Evolutionary conservation across 1,284 basidiomycete species (phyloP).

Genomic region (Meripilus lineatus): DNA sequence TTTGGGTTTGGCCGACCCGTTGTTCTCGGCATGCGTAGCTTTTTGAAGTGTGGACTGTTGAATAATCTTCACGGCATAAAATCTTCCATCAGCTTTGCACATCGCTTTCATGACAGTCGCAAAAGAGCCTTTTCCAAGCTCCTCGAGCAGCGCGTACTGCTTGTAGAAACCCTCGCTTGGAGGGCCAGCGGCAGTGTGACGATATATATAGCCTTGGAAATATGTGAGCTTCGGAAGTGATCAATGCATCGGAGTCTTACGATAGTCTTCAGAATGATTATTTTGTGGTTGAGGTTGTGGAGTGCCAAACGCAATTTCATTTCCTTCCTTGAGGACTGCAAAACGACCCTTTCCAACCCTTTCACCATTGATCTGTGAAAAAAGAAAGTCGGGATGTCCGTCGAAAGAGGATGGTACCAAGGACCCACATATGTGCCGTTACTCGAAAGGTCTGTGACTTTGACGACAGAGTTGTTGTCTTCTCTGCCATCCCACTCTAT

Average conservation of each 20-base stretch:
- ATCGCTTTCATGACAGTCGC: constrained; percentile 75
- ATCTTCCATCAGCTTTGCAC: constrained; percentile 50
- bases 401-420: neutral
- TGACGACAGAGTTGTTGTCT: constrained; percentile 46
- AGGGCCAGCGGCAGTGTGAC: constrained; percentile 46
- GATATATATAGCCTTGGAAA: constrained; percentile 42
- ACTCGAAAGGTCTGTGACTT: constrained; percentile 69
- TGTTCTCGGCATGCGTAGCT: constrained; percentile 19
- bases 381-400: neutral
- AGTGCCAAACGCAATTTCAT: constrained; percentile 79
- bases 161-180: constrained; percentile 51
- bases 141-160: constrained; percentile 57
- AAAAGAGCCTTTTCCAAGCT: constrained; percentile 79
- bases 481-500: constrained; percentile 67
- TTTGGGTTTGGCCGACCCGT: constrained; percentile 25
- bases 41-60: constrained; percentile 37
- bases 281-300: constrained; percentile 38
- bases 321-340: constrained; percentile 68
- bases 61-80: constrained; percentile 78
- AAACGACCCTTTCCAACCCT: constrained; percentile 55
- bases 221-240: constrained; percentile 3
- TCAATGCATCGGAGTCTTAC: constrained; percentile 28
- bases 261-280: constrained; percentile 54
- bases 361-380: constrained; percentile 64
- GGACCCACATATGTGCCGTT: constrained; percentile 82